Evolutionary conservation across 2,329 filamentous ascomycete species (phyloP).

Genomic region (Colletotrichum salicis): DNA sequence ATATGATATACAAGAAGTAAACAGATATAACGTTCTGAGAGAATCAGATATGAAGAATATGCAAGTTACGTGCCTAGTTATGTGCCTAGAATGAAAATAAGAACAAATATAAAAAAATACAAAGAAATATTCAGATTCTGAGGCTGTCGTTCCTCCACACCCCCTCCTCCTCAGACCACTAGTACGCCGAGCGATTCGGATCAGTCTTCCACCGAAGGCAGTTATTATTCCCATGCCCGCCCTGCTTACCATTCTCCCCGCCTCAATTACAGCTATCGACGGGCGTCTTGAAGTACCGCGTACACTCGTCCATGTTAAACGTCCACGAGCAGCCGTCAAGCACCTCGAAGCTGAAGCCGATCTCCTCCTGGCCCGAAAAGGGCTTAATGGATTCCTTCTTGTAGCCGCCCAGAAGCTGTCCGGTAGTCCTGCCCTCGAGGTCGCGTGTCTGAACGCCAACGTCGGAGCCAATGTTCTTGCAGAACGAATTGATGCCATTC

Average conservation of each 20-base stretch:
- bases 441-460: slow-evolving; percentile 7
- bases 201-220: slow-evolving; percentile 34
- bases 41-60: too few relatives aligned
- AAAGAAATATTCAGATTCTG: too few relatives aligned
- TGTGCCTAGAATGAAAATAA: too few relatives aligned
- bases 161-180: too few relatives aligned
- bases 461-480: slow-evolving; percentile 1
- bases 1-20: too few relatives aligned
- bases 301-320: slow-evolving; percentile 37
- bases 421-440: slow-evolving; percentile 1
- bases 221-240: slow-evolving; percentile 38
- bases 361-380: slow-evolving; percentile 15
- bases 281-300: slow-evolving; percentile 39
- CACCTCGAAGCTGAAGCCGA: slow-evolving; percentile 18
- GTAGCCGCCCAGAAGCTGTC: slow-evolving; percentile 23
- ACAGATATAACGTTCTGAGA: too few relatives aligned
- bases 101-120: too few relatives aligned
- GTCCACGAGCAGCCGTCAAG: slow-evolving; percentile 36
- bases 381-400: slow-evolving; percentile 28
- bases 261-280: slow-evolving; percentile 41
- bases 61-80: too few relatives aligned
- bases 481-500: slow-evolving; percentile 34
- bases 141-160: too few relatives aligned
- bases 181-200: slow-evolving; percentile 5
- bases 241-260: slow-evolving; percentile 39